Evolutionary conservation across 371 early-diverging fungal species (phyloP), one percentile per base, ranked within the genome.

Genomic region (Actinomortierella wolfii): DNA sequence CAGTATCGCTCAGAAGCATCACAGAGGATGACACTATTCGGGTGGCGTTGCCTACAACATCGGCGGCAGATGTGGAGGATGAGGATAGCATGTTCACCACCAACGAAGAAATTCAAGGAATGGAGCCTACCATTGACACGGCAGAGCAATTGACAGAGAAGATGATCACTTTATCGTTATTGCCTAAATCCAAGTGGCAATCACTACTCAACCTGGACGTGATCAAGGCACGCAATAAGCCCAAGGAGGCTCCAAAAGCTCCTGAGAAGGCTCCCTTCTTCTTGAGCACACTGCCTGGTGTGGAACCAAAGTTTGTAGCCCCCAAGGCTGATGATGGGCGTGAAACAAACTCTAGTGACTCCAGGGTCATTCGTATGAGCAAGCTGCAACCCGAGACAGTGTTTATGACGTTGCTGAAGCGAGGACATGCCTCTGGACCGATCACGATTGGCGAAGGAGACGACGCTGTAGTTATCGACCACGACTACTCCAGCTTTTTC

Each of bases 261-360:
- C 93, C 94, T 25, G 96, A 93, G 68, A 82, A 85, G 53, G 94
- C 95, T 17, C 96, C 97, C 15, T 97, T 97, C 86, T 97, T 97
- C 81, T 77, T 97, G 67, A 89, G 90, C 11, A 90, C 95, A 0
- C 57, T 90, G 17, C 80, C 91, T 6, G 94, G 90, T 20, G 85
- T 87, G 3, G 80, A 84, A 43, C 86, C 88, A 40, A 83, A 85
- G 54, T 93, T 94, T 71, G 83, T 79, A 24, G 74, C 81, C 46
- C 58, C 64, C 26, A 58, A 73, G 57, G 58, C 79, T 55, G 62
- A 77, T 26, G 64, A 77, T 51, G 78, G 77, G 23, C 55, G 76
- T 2, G 63, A 60, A 20, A 54, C 55, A 46, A 24, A 40, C 5
- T 63, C 79, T 17, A 52, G 53, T 7, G 61, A 79, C 49, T 65